Percentiles rank a stretch among this genome's conserved stretches.
phyloP scores from a whole-genome alignment of 202 grass and related monocot species.

The Zizania palustris region DNA sequence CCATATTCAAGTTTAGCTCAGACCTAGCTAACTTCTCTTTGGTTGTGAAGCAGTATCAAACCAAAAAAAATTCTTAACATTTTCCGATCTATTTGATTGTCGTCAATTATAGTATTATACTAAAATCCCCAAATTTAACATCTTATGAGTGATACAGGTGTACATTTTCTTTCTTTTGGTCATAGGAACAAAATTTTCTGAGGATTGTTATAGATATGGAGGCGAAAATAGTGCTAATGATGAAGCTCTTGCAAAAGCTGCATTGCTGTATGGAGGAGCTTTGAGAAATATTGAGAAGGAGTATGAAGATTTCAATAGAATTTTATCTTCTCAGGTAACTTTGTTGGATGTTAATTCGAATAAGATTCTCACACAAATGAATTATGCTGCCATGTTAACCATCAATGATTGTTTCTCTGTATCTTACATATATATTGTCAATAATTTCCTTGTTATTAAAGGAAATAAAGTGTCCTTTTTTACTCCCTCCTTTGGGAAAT shows the following conservation, averaged over 20 bases:
- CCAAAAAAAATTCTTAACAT: too few relatives aligned
- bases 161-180: constrained; percentile 39
- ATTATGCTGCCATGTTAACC: background rate
- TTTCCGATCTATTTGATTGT: too few relatives aligned
- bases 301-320: constrained; percentile 80
- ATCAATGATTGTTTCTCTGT: background rate
- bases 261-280: constrained; percentile 80
- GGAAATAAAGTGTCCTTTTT: too few relatives aligned
- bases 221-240: constrained; percentile 72
- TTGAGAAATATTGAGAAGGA: constrained; percentile 98
- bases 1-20: too few relatives aligned
- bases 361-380: constrained; percentile 23
- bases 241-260: constrained; percentile 75
- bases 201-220: constrained; percentile 97
- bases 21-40: too few relatives aligned
- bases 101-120: too few relatives aligned
- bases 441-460: too few relatives aligned
- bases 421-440: background rate
- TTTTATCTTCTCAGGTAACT: constrained; percentile 82
- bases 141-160: constrained; percentile 26
- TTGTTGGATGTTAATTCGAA: background rate
- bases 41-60: too few relatives aligned
- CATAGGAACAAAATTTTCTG: constrained; percentile 91
- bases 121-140: too few relatives aligned
- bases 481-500: too few relatives aligned